A percentile compares a stretch with the other conserved stretches of the same genome.
phyloP scores from a whole-genome alignment of 352 stramenopile genomes.

The Globisporangium canariense region DNA sequence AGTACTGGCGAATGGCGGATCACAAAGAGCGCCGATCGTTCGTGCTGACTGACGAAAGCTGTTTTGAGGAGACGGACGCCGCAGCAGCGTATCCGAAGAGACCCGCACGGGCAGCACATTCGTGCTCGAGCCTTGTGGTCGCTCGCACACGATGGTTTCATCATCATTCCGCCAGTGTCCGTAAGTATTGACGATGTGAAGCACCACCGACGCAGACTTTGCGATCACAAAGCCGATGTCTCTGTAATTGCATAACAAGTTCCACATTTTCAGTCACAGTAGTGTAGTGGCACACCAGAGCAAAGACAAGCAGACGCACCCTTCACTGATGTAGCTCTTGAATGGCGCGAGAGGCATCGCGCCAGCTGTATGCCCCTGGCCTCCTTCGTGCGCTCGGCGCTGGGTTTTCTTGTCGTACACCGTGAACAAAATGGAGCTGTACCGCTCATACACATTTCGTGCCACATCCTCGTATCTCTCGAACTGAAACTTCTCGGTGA shows the following conservation, averaged over 20 bases:
- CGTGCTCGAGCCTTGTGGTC: slow-evolving; percentile 2
- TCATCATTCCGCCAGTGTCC: slow-evolving; percentile 33
- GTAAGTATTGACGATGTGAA: slow-evolving; percentile 59
- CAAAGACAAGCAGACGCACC: too few species aligned
- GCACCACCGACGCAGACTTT: slow-evolving; percentile 41
- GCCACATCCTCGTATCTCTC: slow-evolving; percentile 52
- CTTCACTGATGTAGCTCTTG: slow-evolving; percentile 41
- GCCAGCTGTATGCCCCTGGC: background rate
- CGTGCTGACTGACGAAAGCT: slow-evolving; percentile 24
- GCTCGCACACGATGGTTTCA: background rate
- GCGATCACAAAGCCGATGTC: slow-evolving; percentile 70
- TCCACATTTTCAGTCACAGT: background rate
- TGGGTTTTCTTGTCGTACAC: slow-evolving; percentile 16
- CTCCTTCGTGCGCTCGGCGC: background rate
- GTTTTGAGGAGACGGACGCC: slow-evolving; percentile 28
- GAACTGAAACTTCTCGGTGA: slow-evolving; percentile 50
- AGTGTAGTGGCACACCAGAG: too few species aligned
- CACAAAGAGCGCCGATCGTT: background rate
- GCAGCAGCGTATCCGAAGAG: slow-evolving; percentile 38
- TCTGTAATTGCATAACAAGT: slow-evolving; percentile 18
- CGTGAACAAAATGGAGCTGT: slow-evolving; percentile 37
- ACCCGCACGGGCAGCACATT: slow-evolving; percentile 28
- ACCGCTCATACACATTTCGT: slow-evolving; percentile 54
- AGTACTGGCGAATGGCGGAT: background rate
- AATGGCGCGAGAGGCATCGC: slow-evolving; percentile 41